Evolutionary conservation across 371 early-diverging fungal species (phyloP), one percentile per base, ranked within the genome.

Genomic region (Mortierella sp.): DNA sequence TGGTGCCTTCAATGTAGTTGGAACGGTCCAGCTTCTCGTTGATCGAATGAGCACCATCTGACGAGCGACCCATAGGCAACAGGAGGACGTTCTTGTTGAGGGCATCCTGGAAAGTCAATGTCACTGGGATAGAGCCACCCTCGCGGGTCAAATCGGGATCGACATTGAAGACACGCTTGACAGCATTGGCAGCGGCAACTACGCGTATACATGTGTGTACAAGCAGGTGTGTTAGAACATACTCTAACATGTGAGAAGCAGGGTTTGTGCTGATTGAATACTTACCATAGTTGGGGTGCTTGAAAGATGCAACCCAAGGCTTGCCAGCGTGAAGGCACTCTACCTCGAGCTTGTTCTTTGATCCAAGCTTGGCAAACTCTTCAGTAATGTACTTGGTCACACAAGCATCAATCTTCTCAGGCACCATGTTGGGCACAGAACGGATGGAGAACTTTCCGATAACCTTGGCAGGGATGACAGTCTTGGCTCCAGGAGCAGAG

Each of bases 41-140:
- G 81, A 93, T 96, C 19, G 95, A 95, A 84, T 98, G 98, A 25
- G 98, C 98, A 66, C 97, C 98, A 79, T 88, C 79, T 13, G 81
- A 66, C 22, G 64, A 88, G 67, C 88, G 87, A 50, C 97, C 97
- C 96, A 96, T 95, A 37, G 96, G 97, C 71, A 96, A 83, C 67
- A 97, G 85, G 58, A 96, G 80, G 22, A 96, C 95, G 74, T 91
- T 95, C 86, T 92, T 92, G 57, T 92, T 81, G 27, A 98, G 85
- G 29, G 93, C 93, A 71, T 97, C 96, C 87, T 97, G 95, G 89
- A 98, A 97, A 22, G 96, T 95, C 61, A 98, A 85, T 13, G 98
- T 97, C 22, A 98, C 96, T n/a, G 98, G 98, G 70, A 98, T 98
- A 41, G 94, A 94, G 10, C 98, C 96, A 63, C 97, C 98, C 86